These are phyloP conservation scores for Pseudogymnoascus destructans DNA, from an alignment of 2,329 filamentous ascomycete species.

Conservation along the genomic window DNA sequence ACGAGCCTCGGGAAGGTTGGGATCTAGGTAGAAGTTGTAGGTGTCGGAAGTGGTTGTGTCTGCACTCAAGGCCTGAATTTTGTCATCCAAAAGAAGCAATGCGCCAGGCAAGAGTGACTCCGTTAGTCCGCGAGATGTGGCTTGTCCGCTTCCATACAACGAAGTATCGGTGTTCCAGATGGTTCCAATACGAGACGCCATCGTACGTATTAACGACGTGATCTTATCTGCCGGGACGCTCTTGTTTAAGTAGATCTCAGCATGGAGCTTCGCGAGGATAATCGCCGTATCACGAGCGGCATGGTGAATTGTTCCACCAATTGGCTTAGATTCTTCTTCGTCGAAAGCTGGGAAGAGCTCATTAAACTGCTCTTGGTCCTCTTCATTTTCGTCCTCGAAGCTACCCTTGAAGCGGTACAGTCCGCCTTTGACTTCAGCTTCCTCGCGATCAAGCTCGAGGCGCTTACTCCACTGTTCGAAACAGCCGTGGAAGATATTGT, in stretches of 20 bases:
- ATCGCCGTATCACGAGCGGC: slow-evolving; percentile 31
- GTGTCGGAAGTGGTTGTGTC: slow-evolving; percentile 28
- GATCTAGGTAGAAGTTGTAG: slow-evolving; percentile 85
- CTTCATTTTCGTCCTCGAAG: slow-evolving; percentile 61
- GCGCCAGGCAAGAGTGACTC: slow-evolving; percentile 51
- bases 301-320: slow-evolving; percentile 12
- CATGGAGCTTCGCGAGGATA: slow-evolving; percentile 47
- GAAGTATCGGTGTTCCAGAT: slow-evolving; percentile 13
- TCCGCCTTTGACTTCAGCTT: slow-evolving; percentile 59
- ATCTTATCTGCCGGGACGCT: slow-evolving; percentile 19
- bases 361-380: slow-evolving; percentile 60
- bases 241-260: slow-evolving; percentile 27
- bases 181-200: slow-evolving; percentile 20
- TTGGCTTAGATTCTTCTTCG: slow-evolving; percentile 25
- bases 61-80: slow-evolving; percentile 35
- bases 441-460: slow-evolving; percentile 61
- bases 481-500: slow-evolving; percentile 56
- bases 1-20: slow-evolving; percentile 63
- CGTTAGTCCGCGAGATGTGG: slow-evolving; percentile 26
- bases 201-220: slow-evolving; percentile 19
- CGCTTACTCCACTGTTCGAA: slow-evolving; percentile 71
- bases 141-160: slow-evolving; percentile 18
- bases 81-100: slow-evolving; percentile 51
- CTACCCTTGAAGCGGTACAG: slow-evolving; percentile 76
- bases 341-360: slow-evolving; percentile 73